phyloP scores from a whole-genome alignment of 140 eudicot species.

The Oenanthe javanica region DNA sequence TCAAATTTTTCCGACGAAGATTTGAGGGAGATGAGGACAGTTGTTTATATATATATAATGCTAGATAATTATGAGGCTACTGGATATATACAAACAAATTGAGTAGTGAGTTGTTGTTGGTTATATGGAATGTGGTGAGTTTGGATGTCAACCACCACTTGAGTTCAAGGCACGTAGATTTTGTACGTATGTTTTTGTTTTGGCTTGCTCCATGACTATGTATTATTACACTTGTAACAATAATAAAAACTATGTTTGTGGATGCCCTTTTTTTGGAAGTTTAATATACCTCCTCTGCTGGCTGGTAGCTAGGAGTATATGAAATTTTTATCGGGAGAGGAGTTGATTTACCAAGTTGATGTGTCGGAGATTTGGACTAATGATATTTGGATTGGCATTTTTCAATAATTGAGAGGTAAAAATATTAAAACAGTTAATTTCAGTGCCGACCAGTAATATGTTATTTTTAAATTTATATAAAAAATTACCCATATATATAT shows the following conservation, averaged over 20 bases:
- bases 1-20: not conserved
- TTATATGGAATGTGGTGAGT: constrained; percentile 25
- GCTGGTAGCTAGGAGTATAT: not conserved
- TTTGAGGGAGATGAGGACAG: not conserved
- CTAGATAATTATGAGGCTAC: not conserved
- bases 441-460: no score
- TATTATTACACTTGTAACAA: not conserved
- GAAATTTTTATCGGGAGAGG: not conserved
- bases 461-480: no score
- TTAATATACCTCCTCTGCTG: constrained; percentile 6
- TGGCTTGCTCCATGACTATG: constrained; percentile 10
- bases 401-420: no score
- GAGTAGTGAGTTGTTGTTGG: not conserved
- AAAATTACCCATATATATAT: no score
- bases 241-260: constrained; percentile 31
- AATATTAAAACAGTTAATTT: no score
- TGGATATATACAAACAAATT: not conserved
- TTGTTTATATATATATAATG: not conserved
- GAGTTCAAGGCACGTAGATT: constrained; percentile 12
- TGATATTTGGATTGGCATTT: no score
- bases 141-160: constrained; percentile 57
- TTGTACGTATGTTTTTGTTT: constrained; percentile 48
- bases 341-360: not conserved
- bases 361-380: not conserved
- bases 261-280: constrained; percentile 42